Percentiles rank a stretch among this genome's conserved stretches.
Evolutionary conservation across 345 rosid genomes (phyloP).

Genomic region (Moricandia moricandioides): DNA sequence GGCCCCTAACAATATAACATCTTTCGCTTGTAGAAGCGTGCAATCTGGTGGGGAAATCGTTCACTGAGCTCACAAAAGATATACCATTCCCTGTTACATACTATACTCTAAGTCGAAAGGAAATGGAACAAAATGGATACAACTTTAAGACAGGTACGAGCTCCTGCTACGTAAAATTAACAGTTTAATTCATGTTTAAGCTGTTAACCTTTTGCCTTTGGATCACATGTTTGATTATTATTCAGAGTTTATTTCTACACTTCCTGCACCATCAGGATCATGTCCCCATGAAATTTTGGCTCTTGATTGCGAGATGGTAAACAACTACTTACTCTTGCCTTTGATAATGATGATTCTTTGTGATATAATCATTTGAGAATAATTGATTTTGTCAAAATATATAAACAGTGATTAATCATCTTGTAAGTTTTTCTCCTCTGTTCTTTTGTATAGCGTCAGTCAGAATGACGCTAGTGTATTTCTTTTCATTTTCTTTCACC

Average conservation of each 20-base stretch:
- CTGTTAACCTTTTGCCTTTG: conserved; percentile 8
- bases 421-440: background rate
- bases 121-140: conserved; percentile 83
- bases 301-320: conserved; percentile 98
- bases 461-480: no score
- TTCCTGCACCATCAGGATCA: conserved; percentile 67
- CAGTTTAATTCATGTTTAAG: background rate
- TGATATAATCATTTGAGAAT: background rate
- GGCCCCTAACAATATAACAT: background rate
- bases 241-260: conserved; percentile 64
- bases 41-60: conserved; percentile 29
- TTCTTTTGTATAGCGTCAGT: no score
- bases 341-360: background rate
- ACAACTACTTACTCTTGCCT: background rate
- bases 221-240: conserved; percentile 12
- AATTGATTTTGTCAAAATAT: background rate
- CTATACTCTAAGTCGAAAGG: conserved; percentile 68
- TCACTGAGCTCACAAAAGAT: conserved; percentile 50
- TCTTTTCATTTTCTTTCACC: conserved; percentile 8
- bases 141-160: conserved; percentile 54
- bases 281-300: conserved; percentile 58
- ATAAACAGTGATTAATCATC: background rate
- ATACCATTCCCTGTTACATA: conserved; percentile 78
- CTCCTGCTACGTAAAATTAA: background rate
- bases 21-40: conserved; percentile 42